A percentile compares a stretch with the other conserved stretches of the same genome.
These are phyloP conservation scores for Pseudofabraea citricarpa DNA, from an alignment of 2,329 filamentous ascomycete genomes.

Conservation along the genomic window DNA sequence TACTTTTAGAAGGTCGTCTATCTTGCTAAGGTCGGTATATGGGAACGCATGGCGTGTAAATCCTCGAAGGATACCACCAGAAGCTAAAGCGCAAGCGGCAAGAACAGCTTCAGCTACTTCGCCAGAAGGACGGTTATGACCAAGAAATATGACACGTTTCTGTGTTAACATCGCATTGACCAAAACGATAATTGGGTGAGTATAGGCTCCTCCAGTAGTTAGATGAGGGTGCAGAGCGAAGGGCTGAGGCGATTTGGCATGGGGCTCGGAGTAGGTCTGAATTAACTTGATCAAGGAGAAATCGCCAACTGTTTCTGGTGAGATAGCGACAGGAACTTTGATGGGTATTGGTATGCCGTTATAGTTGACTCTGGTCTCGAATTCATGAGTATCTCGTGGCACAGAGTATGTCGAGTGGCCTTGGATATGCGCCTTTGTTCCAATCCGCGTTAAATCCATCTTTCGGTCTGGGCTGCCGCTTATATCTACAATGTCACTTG, in stretches of 20 bases:
- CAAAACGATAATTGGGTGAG: constrained; percentile 91
- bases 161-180: constrained; percentile 94
- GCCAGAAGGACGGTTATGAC: constrained; percentile 89
- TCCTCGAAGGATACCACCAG: constrained; percentile 84
- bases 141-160: constrained; percentile 92
- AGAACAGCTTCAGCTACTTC: constrained; percentile 97
- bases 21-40: constrained; percentile 96
- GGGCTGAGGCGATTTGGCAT: constrained; percentile 76
- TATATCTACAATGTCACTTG: constrained; percentile 41
- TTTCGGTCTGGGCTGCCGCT: constrained; percentile 38
- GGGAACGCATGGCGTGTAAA: constrained; percentile 97
- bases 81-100: constrained; percentile 90
- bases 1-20: constrained; percentile 92
- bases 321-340: constrained; percentile 89
- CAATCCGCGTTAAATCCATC: constrained; percentile 42
- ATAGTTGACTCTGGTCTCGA: constrained; percentile 92
- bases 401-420: constrained; percentile 66
- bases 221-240: constrained; percentile 87
- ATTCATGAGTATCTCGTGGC: constrained; percentile 94
- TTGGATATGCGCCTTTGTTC: constrained; percentile 58
- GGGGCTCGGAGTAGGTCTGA: constrained; percentile 82
- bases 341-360: constrained; percentile 95
- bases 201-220: constrained; percentile 83
- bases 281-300: constrained; percentile 97
- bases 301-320: constrained; percentile 93